Evolutionary conservation across 2,329 filamentous ascomycete species (phyloP), one percentile per base, ranked within the genome.

Genomic region (Epichloe glyceriae): DNA sequence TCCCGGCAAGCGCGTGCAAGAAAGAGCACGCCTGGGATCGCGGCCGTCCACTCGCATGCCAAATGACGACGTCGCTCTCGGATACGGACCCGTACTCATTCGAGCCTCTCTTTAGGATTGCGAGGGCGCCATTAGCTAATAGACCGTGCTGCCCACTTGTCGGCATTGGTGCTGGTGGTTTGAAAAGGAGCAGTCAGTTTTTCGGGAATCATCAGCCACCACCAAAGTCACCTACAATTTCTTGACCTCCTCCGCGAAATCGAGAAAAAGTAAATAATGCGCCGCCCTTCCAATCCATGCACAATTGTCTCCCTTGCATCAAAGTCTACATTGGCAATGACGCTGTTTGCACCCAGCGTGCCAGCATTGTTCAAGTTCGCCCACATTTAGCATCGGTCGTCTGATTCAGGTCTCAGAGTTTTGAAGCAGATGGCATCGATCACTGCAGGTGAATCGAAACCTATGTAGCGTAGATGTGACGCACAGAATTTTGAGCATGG

Each of bases 341-440:
- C 7, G 7, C 12, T 19, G 17, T 17, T 41, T 20, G 5, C 11
- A 19, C 37, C 7, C 45, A 26, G 22, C 22, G 22, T 26, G 22
- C 22, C 22, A 20, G 19, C 45, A 39, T 33, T 47, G 14, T 47
- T 39, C 34, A 15, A 26, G 22, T 17, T 35, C 30, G 17, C n/a
- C 11, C 38, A 34, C 47, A n/a, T 20, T 14, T 14, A 20, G 38
- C 3, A 39, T 10, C 37, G 10, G n/a, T 48, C 15, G 46, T 48
- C 22, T 17, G 33, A 26, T 35, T 6, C 44, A 46, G 14, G 44
- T 46, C 44, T 37, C 17, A 37, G 12, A n/a, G 19, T 22, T 22
- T 11, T 22, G 12, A 37, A 38, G 44, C 15, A 48, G 46, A 38
- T 19, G 20, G 8, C 60, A 58, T 56, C 58, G 55, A 60, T 60